Evolutionary conservation across 2,329 filamentous ascomycete species (phyloP), one percentile per base, ranked within the genome.

Genomic region (Chaetomiaceae sp.): DNA sequence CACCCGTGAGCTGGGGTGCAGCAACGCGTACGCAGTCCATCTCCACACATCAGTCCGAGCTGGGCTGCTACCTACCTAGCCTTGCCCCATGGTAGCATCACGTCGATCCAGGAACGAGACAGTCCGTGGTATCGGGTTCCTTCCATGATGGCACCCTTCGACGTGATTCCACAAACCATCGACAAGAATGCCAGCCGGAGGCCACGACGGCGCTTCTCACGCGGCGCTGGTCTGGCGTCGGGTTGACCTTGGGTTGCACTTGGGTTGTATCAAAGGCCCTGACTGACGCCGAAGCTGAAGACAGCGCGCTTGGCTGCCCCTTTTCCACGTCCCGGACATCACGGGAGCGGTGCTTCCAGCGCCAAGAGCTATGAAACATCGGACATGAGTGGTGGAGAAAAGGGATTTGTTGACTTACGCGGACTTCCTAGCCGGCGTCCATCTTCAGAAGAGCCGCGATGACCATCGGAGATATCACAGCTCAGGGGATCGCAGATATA

Each of bases 321-420:
- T 23, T 27, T 3, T 29, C 34, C n/a, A 19, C 19, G 11, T n/a
- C 31, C 27, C n/a, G 12, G 39, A 14, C n/a, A 4, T 44, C 33
- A 31, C 39, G 48, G 48, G 19, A 39, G 29, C 25, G 31, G 17
- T 15, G 14, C 15, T 14, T 43, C 40, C 40, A 44, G 37, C 4
- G 12, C 40, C 19, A 17, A 17, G 33, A 38, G 25, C 4, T 4
- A 40, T 46, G 42, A 52, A 46, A 52, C 42, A 46, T 36, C 34
- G 20, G 42, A 40, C 36, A 52, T 53, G 50, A 53, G 50, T 53
- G 43, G 50, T 53, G 50, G 50, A 53, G 50, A 53, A 53, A 43
- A 42, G 50, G 17, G 44, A 33, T 14, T 12, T 22, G 27, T 34
- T 19, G 42, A 27, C 22, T 4, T 38, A 22, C 29, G 15, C 22